A percentile compares a stretch with the other conserved stretches of the same genome.
Conservation (phyloP, 2,329 filamentous ascomycete species). For the Fusarium staphyleae region DNA sequence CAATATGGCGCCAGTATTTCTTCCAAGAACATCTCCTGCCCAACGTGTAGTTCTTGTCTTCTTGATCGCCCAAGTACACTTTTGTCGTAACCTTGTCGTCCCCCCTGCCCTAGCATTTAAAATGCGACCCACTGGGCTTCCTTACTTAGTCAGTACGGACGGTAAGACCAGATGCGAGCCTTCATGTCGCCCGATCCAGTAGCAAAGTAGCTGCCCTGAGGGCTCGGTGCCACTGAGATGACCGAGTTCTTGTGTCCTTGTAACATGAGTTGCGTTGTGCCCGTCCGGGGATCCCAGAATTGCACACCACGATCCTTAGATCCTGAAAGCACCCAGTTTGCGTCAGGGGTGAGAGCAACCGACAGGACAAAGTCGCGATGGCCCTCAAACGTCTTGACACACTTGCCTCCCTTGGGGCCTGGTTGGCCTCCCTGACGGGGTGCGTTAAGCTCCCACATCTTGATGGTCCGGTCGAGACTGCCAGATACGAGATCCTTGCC, state of each 20-base stretch:
- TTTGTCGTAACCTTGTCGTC: constrained; percentile 19
- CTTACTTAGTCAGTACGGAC: constrained; percentile 51
- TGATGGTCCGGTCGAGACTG: constrained; percentile 96
- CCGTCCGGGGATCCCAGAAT: constrained; percentile 97
- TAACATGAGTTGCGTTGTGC: constrained; percentile 95
- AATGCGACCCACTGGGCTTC: constrained; percentile 21
- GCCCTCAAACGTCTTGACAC: constrained; percentile 95
- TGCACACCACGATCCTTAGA: constrained; percentile 98
- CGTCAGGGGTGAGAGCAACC: constrained; percentile 92
- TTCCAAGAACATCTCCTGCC: constrained; percentile 24
- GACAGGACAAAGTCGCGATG: constrained; percentile 98
- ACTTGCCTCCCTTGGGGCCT: constrained; percentile 84
- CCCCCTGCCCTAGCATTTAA: constrained; percentile 15
- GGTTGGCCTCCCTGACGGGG: constrained; percentile 71
- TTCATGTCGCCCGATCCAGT: constrained; percentile 98
- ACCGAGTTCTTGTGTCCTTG: constrained; percentile 99
- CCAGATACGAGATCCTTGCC: constrained; percentile 93
- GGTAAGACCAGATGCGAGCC: constrained; percentile 94
- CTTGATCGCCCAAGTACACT: constrained; percentile 13
- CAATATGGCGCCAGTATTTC: constrained; percentile 16
- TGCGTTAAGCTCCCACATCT: constrained; percentile 94
- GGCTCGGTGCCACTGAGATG: constrained; percentile 95
- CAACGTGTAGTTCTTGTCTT: constrained; percentile 10
- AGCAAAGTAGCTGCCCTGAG: constrained; percentile 85
- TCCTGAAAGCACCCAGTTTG: constrained; percentile 94